Base-by-base conservation (phyloP, 768 basidiomycete genomes). In the Leccinum subgranulosum region DNA sequence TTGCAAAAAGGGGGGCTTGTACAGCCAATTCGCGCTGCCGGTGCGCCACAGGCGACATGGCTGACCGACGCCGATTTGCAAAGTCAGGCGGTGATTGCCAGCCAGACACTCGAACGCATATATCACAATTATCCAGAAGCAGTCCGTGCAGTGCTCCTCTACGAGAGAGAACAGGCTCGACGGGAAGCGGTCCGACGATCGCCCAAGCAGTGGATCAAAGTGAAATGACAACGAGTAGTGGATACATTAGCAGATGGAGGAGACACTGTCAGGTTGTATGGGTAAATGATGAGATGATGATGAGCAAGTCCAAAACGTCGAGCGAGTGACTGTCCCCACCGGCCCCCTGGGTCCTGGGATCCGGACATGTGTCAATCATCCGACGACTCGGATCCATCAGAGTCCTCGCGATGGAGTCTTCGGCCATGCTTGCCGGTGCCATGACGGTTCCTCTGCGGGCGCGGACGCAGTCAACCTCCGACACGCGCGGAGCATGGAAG, bases 361-460 rank as follows among this genome's bases (percentile, higher is more conserved):
- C 55, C 57, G 6, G 56, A 72, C 67, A 76, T 59, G 69, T 66
- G 59, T 78, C 82, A 60, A 59, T 78, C 82, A 60, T 90, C 89
- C 41, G 87, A 88, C 53, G 88, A 87, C 45, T 87, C 87, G 49
- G 84, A 85, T 49, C 79, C 83, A 43, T 82, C 87, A 27, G 85
- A 86, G 55, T 75, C 84, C 56, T 80, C 82, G 50, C 82, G 80
- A 63, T 81, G 81, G 59, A 82, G 78, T 62, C 85, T 76, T 5
- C 79, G 77, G 57, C 77, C 83, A 34, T 75, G 73, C 73, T 86
- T 90, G 61, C 79, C 80, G 52, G 86, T 81, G 27, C 87, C 87
- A 69, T 92, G 86, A 57, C 91, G 86, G 72, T 92, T 92, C 61
- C 90, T 88, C 91, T 92, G 57, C 60, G 52, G 55, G 60, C 39